These are phyloP conservation scores for Agarophyton chilense DNA, from an alignment of 23 red algal species.

Conservation along the genomic window DNA sequence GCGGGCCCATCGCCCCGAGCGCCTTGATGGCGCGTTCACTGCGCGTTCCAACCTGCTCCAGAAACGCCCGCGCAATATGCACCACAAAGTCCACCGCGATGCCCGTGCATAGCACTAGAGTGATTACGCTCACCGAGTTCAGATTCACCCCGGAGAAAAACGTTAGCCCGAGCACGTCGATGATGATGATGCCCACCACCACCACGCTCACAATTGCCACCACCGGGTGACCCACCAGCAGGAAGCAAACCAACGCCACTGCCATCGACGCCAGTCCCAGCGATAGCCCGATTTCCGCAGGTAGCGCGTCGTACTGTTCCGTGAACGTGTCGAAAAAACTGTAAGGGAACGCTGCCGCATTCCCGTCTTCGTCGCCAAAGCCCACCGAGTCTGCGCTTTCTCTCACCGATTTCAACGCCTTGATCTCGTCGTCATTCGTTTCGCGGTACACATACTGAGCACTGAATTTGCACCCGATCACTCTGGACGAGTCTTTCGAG, in stretches of 20 bases:
- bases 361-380: conserved; percentile 39
- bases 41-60: conserved; percentile 67
- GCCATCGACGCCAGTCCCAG: conserved; percentile 70
- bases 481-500: neutral
- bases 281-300: conserved; percentile 56
- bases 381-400: conserved; percentile 28
- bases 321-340: conserved; percentile 66
- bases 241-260: conserved; percentile 66
- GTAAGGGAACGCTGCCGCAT: conserved; percentile 68
- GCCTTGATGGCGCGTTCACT: conserved; percentile 61
- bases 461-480: conserved; percentile 31
- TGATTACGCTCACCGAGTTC: conserved; percentile 74
- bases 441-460: conserved; percentile 43
- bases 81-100: conserved; percentile 66
- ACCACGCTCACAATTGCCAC: conserved; percentile 63
- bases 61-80: conserved; percentile 68
- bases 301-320: conserved; percentile 73
- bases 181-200: conserved; percentile 67
- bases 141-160: conserved; percentile 67
- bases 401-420: conserved; percentile 23
- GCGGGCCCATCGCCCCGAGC: conserved; percentile 70
- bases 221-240: conserved; percentile 67
- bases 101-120: conserved; percentile 64
- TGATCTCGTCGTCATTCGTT: conserved; percentile 70
- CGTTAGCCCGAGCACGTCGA: conserved; percentile 69